Evolutionary conservation across 352 stramenopile species (phyloP), one percentile per base, ranked within the genome.

Genomic region (Phytophthora tubulina): DNA sequence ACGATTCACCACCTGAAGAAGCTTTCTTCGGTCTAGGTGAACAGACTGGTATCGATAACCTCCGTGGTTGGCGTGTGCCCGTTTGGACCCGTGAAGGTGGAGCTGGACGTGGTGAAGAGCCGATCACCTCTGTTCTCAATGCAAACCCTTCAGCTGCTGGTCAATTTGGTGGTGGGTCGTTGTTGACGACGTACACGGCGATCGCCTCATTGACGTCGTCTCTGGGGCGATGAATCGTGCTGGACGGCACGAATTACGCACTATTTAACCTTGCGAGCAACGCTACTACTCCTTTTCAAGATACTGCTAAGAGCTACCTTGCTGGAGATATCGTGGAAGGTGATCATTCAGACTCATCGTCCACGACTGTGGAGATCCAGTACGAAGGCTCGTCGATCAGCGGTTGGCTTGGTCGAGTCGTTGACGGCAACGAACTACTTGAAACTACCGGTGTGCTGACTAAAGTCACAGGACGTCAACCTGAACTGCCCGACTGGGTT

Each of bases 191-290:
- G 17, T 72, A 76, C 49, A 76, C 62, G 3, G 63, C 33, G 39
- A 56, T 76, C 13, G 67, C 31, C 27, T 71, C 67, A 32, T 35
- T 71, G 14, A 59, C 61, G 21, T 41, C 60, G 2, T 75, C 67
- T 6, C 61, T 75, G 11, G 53, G 67, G 8, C 67, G 67, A 21
- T 71, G 61, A 60, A 13, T 75, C 15, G 53, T 71, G 14, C 35
- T 76, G 7, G 49, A 68, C 8, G 62, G 68, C 1, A 72, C 49
- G 32, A 76, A 71, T 7, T 76, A 75, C 36, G 68, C 63, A 2
- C 68, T 76, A 15, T 57, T 72, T 30, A 38, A 76, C 55, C 55
- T 72, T n/a, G 68, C 68, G 8, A 76, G 68, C 42, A 72, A 76
- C 21, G 44, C 38, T 17, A 65, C 62, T 6, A 61, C 63, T 1